Percentiles rank a stretch among this genome's conserved stretches.
Conservation (phyloP, 139 green algal genomes). For the Edaphochlamys debaryana region DNA sequence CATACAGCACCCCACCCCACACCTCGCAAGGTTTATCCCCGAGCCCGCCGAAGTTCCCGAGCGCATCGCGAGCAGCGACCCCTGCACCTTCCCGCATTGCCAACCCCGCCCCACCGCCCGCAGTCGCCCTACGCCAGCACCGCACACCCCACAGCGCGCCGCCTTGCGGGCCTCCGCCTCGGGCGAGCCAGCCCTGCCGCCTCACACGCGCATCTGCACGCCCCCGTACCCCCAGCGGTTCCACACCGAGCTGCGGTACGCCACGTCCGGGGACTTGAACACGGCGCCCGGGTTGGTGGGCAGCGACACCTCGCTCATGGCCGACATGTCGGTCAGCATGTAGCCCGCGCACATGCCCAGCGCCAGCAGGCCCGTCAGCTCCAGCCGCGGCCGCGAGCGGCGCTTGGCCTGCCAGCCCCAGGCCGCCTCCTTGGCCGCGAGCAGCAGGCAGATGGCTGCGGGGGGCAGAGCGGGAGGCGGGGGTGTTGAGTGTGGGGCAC, state of each 20-base stretch:
- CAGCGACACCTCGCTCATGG: slow-evolving; percentile 41
- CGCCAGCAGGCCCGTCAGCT: slow-evolving; percentile 25
- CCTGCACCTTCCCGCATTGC: no score
- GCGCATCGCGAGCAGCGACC: no score
- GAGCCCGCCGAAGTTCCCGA: no score
- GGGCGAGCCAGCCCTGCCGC: no score
- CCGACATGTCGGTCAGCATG: slow-evolving; percentile 58
- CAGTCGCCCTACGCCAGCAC: no score
- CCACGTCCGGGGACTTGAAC: slow-evolving; percentile 56
- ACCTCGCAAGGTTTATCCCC: no score
- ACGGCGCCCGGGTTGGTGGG: slow-evolving; percentile 57
- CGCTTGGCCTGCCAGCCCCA: slow-evolving; percentile 30
- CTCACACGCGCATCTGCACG: slow-evolving; percentile 46
- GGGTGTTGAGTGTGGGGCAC: not conserved
- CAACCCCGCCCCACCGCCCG: no score
- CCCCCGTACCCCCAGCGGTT: slow-evolving; percentile 58
- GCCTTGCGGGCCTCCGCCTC: no score
- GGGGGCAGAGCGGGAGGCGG: not conserved
- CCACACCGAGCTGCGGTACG: slow-evolving; percentile 52
- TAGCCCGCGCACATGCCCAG: slow-evolving; percentile 42
- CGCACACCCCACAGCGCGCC: no score
- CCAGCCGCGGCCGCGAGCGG: slow-evolving; percentile 1
- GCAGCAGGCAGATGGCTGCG: slow-evolving; percentile 36
- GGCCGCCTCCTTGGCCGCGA: slow-evolving; percentile 28
- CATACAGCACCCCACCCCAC: no score